Percentiles rank a stretch among this genome's conserved stretches.
These are phyloP conservation scores for Ulota crispa DNA, from an alignment of 225 moss, liverwort and hornwort species.

Conservation along the genomic window DNA sequence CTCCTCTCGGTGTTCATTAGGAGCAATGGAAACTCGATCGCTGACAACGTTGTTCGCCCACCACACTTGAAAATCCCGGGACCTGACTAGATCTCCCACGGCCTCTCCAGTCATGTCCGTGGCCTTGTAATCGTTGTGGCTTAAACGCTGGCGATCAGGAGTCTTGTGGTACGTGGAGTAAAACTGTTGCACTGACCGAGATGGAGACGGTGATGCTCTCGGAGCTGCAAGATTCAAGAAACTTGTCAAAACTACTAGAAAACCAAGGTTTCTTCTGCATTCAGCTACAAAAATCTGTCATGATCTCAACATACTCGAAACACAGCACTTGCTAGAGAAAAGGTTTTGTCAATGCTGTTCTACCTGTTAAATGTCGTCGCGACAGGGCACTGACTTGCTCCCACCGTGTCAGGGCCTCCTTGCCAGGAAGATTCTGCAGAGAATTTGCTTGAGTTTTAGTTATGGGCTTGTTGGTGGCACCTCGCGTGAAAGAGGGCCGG, in stretches of 20 bases:
- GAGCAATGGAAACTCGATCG: conserved; percentile 54
- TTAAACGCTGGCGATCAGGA: conserved; percentile 52
- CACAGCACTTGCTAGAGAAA: no score
- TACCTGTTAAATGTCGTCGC: conserved; percentile 49
- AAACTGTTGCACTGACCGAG: conserved; percentile 34
- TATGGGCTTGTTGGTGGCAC: conserved; percentile 48
- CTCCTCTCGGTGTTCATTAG: conserved; percentile 61
- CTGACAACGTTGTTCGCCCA: conserved; percentile 51
- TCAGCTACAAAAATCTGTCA: not conserved
- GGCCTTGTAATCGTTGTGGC: conserved; percentile 50
- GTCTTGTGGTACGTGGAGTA: conserved; percentile 66
- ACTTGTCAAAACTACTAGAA: conserved; percentile 16
- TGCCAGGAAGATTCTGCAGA: conserved; percentile 67
- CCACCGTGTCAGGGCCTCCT: conserved; percentile 61
- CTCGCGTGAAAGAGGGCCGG: conserved; percentile 41
- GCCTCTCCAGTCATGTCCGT: conserved; percentile 54
- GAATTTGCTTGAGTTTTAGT: conserved; percentile 62
- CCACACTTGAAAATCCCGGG: conserved; percentile 54
- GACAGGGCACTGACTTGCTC: conserved; percentile 53
- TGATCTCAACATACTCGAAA: not conserved
- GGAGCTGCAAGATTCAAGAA: conserved; percentile 36
- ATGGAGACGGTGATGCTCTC: conserved; percentile 36
- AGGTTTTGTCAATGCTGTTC: no score
- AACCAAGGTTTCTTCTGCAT: not conserved
- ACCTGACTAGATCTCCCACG: conserved; percentile 46